Conservation (phyloP, 371 early-diverging fungal genomes). For the Lichtheimia corymbifera region DNA sequence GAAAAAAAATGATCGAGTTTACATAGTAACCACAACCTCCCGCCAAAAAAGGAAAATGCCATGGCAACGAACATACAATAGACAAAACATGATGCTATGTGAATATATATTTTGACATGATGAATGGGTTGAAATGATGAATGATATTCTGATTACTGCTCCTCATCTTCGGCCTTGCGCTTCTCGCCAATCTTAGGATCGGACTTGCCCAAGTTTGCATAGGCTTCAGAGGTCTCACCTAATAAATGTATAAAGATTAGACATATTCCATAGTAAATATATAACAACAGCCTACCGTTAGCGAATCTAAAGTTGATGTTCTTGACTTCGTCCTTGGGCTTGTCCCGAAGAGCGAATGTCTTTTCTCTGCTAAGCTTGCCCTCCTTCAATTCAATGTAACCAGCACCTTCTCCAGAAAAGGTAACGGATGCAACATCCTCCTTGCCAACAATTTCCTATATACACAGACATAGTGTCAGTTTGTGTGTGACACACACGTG, state of each 20-base stretch:
- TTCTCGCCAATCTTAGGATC: constrained; percentile 12
- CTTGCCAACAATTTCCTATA: constrained; percentile 5
- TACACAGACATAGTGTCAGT: not conserved
- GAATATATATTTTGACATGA: too few relatives aligned
- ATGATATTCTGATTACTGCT: not conserved
- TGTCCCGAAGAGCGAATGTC: not conserved
- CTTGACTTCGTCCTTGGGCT: not conserved
- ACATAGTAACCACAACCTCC: too few relatives aligned
- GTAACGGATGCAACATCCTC: not conserved
- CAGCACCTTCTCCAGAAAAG: not conserved
- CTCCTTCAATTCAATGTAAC: not conserved
- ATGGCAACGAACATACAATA: too few relatives aligned
- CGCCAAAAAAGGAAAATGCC: too few relatives aligned
- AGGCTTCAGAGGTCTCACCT: not conserved
- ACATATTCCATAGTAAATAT: too few relatives aligned
- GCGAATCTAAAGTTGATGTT: not conserved
- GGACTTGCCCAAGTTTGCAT: not conserved
- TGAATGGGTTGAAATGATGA: too few relatives aligned
- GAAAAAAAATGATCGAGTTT: too few relatives aligned
- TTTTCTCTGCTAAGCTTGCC: not conserved
- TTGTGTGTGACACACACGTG: not conserved
- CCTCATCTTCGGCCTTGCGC: constrained; percentile 14
- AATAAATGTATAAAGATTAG: too few relatives aligned
- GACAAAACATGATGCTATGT: too few relatives aligned
- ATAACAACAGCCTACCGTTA: not conserved